Base-by-base conservation (phyloP, 2,329 filamentous ascomycete species). In the Metarhizium brunneum region DNA sequence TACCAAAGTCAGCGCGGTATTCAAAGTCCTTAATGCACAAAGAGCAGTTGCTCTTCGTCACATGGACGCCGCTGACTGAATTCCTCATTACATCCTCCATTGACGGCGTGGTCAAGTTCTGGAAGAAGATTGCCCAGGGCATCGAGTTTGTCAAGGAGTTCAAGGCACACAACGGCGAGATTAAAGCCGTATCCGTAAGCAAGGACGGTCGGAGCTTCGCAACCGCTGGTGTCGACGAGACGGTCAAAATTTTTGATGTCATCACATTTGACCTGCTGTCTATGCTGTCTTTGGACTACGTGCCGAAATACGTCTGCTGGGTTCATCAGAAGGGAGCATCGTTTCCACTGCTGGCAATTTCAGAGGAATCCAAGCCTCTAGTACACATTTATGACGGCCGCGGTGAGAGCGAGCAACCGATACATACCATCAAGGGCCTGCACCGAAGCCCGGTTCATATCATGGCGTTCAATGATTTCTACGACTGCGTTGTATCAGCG, bases 141-240 rank as follows among this genome's bases (percentile, higher is more conserved):
- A 88, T 99, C 57, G 95, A 99, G 73, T 99, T 99, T 66, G 92
- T 97, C 54, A 99, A 99, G 73, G 92, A 99, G 73, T 99, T 96
- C 75, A 87, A 86, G 66, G 92, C 94, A 7, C 95, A 99, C 72
- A 79, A 82, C 56, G 89, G 90, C 53, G 90, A 95, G 66, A 90
- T 97, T 66, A 84, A 79, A 58, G 87, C 87, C 32, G 89, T 94
- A 48, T 94, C 86, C 42, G 86, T 89, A 60, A 97, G 92, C 71
- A 82, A 85, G 45, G 94, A 99, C 70, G 94, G 94, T 1, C 82
- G 91, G 65, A 96, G 89, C 71, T 99, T 95, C 76, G 95, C 92
- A 53, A 96, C 91, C 6, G 88, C 87, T 6, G 94, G 94, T 40
- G 74, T 68, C 45, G 90, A 95, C 71, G 83, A 85, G 60, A 88